phyloP scores from a whole-genome alignment of 225 moss, liverwort and hornwort species.

The Pseudoscleropodium purum region DNA sequence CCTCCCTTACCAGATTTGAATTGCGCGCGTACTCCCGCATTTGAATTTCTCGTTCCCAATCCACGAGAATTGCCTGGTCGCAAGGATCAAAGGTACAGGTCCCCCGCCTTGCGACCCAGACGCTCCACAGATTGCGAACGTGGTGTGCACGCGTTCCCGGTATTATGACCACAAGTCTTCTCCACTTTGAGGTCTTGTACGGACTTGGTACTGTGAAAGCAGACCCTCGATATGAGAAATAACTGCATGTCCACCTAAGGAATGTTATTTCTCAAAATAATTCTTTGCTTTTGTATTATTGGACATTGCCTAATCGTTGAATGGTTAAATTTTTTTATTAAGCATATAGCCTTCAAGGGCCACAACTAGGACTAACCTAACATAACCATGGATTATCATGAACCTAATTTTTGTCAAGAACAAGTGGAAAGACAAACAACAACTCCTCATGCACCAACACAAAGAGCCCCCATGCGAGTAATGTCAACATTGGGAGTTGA shows the following conservation, averaged over 20 bases:
- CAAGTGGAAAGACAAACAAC: too few species aligned
- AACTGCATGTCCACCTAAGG: not conserved
- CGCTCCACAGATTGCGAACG: not conserved
- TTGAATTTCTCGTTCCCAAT: not conserved
- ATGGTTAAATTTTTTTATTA: too few species aligned
- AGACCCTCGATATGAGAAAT: not conserved
- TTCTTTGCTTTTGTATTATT: not conserved
- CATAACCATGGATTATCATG: too few species aligned
- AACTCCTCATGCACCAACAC: too few species aligned
- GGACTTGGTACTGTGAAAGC: not conserved
- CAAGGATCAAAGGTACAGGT: not conserved
- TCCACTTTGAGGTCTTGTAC: not conserved
- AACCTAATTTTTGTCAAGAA: too few species aligned
- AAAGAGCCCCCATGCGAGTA: too few species aligned
- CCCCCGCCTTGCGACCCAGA: not conserved
- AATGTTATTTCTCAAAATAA: not conserved
- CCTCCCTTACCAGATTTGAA: not conserved
- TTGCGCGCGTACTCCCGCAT: conserved; percentile 5
- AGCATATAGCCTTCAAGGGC: too few species aligned
- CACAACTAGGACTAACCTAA: too few species aligned
- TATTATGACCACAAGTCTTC: not conserved
- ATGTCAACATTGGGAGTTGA: too few species aligned
- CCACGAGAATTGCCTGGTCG: not conserved
- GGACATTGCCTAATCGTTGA: too few species aligned
- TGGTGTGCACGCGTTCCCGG: not conserved